These are phyloP conservation scores for Cytospora piceicola DNA, from an alignment of 2,329 filamentous ascomycete species.

Conservation along the genomic window DNA sequence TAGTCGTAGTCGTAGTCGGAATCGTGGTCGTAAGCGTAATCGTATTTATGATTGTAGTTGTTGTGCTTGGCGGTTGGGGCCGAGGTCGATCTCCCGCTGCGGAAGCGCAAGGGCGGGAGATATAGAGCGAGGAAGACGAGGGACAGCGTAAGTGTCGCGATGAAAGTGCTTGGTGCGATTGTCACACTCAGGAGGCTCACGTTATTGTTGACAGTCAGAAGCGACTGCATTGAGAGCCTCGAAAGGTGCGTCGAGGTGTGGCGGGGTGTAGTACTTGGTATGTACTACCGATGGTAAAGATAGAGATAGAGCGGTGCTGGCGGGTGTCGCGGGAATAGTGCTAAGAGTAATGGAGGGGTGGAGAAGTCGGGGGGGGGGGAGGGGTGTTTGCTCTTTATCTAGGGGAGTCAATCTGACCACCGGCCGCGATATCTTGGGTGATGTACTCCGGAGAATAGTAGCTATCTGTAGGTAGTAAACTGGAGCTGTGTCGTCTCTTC, in stretches of 20 bases:
- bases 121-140: slow-evolving; percentile 58
- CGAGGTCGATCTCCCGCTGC: slow-evolving; percentile 18
- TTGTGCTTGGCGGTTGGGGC: slow-evolving; percentile 16
- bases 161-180: slow-evolving; percentile 61
- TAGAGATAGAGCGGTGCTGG: slow-evolving; percentile 3
- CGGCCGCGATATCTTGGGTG: not conserved
- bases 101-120: slow-evolving; percentile 40
- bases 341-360: slow-evolving; percentile 1
- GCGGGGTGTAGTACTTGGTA: not conserved
- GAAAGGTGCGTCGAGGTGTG: not conserved
- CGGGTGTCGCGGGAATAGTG: slow-evolving; percentile 21
- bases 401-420: slow-evolving; percentile 4
- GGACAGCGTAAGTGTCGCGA: slow-evolving; percentile 54
- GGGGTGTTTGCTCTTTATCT: not conserved
- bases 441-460: not conserved
- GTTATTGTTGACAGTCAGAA: slow-evolving; percentile 65
- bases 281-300: not conserved
- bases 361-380: not conserved
- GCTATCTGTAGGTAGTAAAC: not conserved
- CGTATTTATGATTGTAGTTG: slow-evolving; percentile 7
- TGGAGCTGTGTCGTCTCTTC: not conserved
- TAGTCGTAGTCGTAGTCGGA: not conserved
- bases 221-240: slow-evolving; percentile 55
- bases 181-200: slow-evolving; percentile 63
- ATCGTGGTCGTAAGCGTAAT: slow-evolving; percentile 6